Conservation (phyloP, 108 stramenopile genomes). For the Asterionellopsis glacialis region DNA sequence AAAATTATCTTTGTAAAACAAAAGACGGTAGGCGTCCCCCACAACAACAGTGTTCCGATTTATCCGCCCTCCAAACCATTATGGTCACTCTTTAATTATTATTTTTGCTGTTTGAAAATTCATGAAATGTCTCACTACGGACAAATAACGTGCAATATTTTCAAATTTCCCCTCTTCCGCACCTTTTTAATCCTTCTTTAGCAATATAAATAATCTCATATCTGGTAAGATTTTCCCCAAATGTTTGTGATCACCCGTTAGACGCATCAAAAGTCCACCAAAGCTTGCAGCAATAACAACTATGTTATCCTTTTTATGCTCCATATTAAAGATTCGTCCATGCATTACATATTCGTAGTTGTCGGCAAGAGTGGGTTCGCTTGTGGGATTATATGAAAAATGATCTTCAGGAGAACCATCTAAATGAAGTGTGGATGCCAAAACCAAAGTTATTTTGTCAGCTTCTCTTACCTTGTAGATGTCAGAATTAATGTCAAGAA, state of each 20-base stretch:
- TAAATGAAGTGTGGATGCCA: conserved; percentile 90
- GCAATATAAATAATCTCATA: conserved; percentile 81
- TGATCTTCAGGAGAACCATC: conserved; percentile 93
- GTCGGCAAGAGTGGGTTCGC: conserved; percentile 84
- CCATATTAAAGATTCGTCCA: conserved; percentile 91
- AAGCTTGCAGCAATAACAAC: conserved; percentile 85
- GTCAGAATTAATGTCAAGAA: conserved; percentile 94
- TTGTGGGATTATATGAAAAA: conserved; percentile 66
- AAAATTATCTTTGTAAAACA: too few species aligned
- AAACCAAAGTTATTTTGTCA: conserved; percentile 86
- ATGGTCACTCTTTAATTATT: too few species aligned
- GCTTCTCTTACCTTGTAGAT: conserved; percentile 82
- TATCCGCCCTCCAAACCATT: too few species aligned
- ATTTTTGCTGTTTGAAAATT: too few species aligned
- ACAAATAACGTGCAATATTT: too few species aligned
- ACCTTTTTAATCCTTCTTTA: conserved; percentile 90
- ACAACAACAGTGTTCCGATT: too few species aligned
- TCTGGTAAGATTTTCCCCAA: conserved; percentile 88
- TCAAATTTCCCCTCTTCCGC: too few species aligned
- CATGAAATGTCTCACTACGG: too few species aligned
- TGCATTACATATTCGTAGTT: conserved; percentile 99
- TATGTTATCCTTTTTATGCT: conserved; percentile 76
- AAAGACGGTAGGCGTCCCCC: too few species aligned
- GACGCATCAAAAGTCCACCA: conserved; percentile 93
- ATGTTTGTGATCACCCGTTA: conserved; percentile 92